A percentile compares a stretch with the other conserved stretches of the same genome.
Evolutionary conservation across 2,329 filamentous ascomycete genomes (phyloP).

Genomic region (Gyromitra esculenta): DNA sequence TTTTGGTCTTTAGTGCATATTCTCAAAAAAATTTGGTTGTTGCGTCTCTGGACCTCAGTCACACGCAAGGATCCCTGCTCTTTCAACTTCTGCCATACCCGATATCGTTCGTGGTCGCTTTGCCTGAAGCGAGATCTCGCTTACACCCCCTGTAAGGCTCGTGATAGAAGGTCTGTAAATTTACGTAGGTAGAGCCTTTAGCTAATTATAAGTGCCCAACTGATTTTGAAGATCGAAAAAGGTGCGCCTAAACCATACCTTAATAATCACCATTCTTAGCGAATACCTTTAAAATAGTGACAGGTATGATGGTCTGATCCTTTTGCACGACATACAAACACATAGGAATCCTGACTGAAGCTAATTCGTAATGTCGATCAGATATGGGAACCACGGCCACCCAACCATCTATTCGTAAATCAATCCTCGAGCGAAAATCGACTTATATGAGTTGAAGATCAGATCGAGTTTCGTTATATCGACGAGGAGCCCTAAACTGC

Average conservation of each 20-base stretch:
- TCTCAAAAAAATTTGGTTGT: conserved; percentile 16
- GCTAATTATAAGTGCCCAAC: background rate
- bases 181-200: background rate
- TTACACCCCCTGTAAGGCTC: conserved; percentile 40
- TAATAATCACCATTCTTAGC: too few relatives aligned
- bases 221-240: too few relatives aligned
- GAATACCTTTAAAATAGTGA: too few relatives aligned
- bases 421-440: too few relatives aligned
- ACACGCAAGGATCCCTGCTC: conserved; percentile 17
- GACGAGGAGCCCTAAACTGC: background rate
- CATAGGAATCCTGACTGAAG: too few relatives aligned
- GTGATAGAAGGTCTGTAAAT: background rate
- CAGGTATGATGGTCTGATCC: too few relatives aligned
- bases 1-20: background rate
- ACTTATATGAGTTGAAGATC: too few relatives aligned
- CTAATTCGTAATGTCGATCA: too few relatives aligned
- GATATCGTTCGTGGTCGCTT: conserved; percentile 42
- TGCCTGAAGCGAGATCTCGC: conserved; percentile 45
- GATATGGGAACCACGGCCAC: too few relatives aligned
- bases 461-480: background rate
- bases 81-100: conserved; percentile 40
- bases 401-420: too few relatives aligned
- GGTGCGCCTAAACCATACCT: too few relatives aligned
- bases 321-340: too few relatives aligned
- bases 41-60: conserved; percentile 21